These are phyloP conservation scores for Gardenia jasminoides DNA, from an alignment of 257 asterid genomes.

Conservation along the genomic window DNA sequence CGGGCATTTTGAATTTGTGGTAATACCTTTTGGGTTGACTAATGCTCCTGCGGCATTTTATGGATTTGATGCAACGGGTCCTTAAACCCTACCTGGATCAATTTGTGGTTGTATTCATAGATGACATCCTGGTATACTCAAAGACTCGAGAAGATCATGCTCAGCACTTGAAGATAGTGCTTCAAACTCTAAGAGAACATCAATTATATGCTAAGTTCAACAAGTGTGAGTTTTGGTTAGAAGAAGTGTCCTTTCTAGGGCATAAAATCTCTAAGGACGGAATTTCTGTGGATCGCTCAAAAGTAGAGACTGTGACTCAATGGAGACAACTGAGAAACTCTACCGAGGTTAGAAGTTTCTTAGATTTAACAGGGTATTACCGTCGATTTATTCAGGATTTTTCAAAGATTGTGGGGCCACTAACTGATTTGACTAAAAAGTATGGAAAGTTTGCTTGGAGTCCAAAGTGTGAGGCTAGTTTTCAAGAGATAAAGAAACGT, in stretches of 20 bases:
- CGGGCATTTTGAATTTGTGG: too few species aligned
- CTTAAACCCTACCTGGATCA: too few species aligned
- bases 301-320: neutral
- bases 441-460: neutral
- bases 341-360: neutral
- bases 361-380: slow-evolving; percentile 10
- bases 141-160: neutral
- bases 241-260: neutral
- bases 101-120: neutral
- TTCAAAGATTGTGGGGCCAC: neutral
- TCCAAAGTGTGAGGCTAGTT: neutral
- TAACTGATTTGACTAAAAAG: neutral
- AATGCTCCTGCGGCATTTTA: too few species aligned
- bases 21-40: too few species aligned
- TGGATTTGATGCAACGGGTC: too few species aligned
- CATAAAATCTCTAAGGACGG: neutral
- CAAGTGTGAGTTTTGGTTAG: neutral
- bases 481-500: neutral
- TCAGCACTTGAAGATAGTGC: neutral
- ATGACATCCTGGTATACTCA: neutral
- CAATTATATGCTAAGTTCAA: neutral
- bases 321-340: neutral
- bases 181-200: neutral
- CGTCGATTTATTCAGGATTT: neutral
- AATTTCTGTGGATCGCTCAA: neutral